Evolutionary conservation across 805 yeast species (phyloP).

Genomic region (Kazachstania taianensis): DNA sequence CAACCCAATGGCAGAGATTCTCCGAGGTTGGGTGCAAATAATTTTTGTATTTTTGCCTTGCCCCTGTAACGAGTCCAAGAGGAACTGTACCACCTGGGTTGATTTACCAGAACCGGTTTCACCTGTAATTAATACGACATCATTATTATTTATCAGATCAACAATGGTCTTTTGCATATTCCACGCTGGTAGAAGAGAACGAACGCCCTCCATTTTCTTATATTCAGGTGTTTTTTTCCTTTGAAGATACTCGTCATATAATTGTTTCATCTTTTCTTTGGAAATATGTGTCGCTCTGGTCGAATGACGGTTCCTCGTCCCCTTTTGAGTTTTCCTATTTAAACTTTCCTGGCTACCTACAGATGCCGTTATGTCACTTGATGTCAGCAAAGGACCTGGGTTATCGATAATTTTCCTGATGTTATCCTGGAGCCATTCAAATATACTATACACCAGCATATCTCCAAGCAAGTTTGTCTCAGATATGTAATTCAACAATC

Average conservation of each 20-base stretch:
- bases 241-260: constrained; percentile 30
- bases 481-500: constrained; percentile 36
- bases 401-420: constrained; percentile 46
- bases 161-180: constrained; percentile 47
- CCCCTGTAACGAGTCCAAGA: constrained; percentile 54
- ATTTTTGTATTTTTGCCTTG: constrained; percentile 43
- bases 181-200: constrained; percentile 81
- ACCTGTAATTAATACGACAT: constrained; percentile 76
- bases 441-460: constrained; percentile 54
- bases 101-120: constrained; percentile 98
- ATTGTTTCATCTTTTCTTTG: constrained; percentile 24
- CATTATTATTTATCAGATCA: constrained; percentile 43
- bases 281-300: constrained; percentile 12
- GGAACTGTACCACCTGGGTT: constrained; percentile 86
- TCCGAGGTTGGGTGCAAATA: constrained; percentile 89
- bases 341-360: not conserved
- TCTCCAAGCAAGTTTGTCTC: constrained; percentile 50
- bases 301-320: constrained; percentile 3
- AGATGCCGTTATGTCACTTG: not conserved
- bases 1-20: constrained; percentile 89
- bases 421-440: constrained; percentile 70
- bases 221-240: constrained; percentile 30
- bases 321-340: constrained; percentile 4
- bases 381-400: constrained; percentile 57
- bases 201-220: constrained; percentile 32